A percentile compares a stretch with the other conserved stretches of the same genome.
Evolutionary conservation across 2,329 filamentous ascomycete genomes (phyloP).

Genomic region (Periconia sp.): DNA sequence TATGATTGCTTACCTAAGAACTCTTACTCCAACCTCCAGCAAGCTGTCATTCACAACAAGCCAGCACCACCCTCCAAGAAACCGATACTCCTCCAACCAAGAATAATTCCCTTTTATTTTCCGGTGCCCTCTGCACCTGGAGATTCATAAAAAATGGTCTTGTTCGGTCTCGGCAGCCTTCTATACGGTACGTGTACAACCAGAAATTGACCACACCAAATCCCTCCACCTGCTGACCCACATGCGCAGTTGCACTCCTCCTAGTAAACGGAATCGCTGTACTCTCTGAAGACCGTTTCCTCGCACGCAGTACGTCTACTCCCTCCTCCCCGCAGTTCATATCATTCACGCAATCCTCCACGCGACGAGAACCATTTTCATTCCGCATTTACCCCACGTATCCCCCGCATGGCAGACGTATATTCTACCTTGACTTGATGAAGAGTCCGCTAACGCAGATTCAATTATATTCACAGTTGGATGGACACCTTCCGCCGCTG

Average conservation of each 20-base stretch:
- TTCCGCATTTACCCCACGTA: background rate
- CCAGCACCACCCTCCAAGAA: constrained; percentile 14
- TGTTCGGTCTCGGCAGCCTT: constrained; percentile 70
- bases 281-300: constrained; percentile 92
- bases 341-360: background rate
- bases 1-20: background rate
- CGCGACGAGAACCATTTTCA: background rate
- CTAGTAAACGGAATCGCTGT: constrained; percentile 92
- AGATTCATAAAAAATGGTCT: constrained; percentile 60
- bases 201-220: background rate
- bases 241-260: constrained; percentile 69
- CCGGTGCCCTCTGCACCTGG: background rate
- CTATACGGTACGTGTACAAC: constrained; percentile 62
- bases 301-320: constrained; percentile 68
- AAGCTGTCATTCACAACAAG: constrained; percentile 18
- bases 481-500: constrained; percentile 71
- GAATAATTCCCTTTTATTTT: background rate
- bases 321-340: background rate
- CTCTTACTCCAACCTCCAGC: background rate
- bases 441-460: background rate
- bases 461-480: constrained; percentile 63
- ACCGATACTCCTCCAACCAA: background rate
- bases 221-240: constrained; percentile 11
- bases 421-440: no score
- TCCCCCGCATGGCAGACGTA: background rate